A percentile compares a stretch with the other conserved stretches of the same genome.
phyloP scores from a whole-genome alignment of 2,329 filamentous ascomycete genomes.

The Trichoderma sp. region DNA sequence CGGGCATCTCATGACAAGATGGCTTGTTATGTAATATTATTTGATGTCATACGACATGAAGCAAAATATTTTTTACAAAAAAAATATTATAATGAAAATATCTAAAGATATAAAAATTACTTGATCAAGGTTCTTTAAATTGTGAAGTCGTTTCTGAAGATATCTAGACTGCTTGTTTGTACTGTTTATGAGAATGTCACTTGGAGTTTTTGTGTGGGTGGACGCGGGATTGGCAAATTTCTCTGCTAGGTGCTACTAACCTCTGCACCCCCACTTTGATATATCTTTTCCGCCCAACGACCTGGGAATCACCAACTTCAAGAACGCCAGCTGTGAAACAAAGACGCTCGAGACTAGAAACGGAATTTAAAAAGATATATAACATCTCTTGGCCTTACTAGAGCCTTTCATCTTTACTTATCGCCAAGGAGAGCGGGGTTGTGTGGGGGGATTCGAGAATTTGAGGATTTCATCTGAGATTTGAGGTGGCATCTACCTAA shows the following conservation, averaged over 20 bases:
- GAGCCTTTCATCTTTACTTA: neutral
- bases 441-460: neutral
- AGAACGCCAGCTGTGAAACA: neutral
- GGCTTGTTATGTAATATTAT: slow-evolving; percentile 11
- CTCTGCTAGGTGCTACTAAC: neutral
- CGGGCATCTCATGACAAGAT: slow-evolving; percentile 7
- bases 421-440: neutral
- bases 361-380: neutral
- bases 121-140: neutral
- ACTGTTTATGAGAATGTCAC: neutral
- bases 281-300: neutral
- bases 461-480: neutral
- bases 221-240: slow-evolving; percentile 3
- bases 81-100: neutral
- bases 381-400: neutral
- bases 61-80: neutral
- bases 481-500: neutral
- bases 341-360: neutral
- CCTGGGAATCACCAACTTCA: neutral
- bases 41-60: neutral
- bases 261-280: neutral
- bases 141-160: neutral
- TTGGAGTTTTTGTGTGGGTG: neutral
- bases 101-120: neutral
- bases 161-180: neutral